Evolutionary conservation across 106 monocot species (phyloP), one percentile per base, ranked within the genome.

Genomic region (Hemerocallis citrina): DNA sequence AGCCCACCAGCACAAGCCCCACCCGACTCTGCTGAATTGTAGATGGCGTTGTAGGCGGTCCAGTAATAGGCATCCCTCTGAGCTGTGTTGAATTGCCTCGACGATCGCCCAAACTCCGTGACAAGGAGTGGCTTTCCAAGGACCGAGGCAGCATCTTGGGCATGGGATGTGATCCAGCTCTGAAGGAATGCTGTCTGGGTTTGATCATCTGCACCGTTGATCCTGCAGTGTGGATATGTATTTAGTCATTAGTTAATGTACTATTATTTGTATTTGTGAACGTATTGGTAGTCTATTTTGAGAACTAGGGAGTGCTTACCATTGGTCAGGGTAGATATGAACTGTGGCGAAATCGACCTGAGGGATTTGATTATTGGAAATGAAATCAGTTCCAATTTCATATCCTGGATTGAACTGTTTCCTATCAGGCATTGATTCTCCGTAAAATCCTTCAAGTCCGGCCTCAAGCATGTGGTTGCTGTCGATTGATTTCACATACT

Each of bases 271-370:
- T n/a, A n/a, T n/a, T n/a, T n/a, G n/a, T n/a, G n/a, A n/a, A n/a
- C n/a, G n/a, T 4, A 46, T 19, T 12, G 11, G 46, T 16, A 52
- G 12, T 27, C 4, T 15, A 35, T 1, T 17, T 0, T 21, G 23
- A 21, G 3, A 20, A 15, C 29, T 30, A 4, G 7, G 3, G 15
- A 15, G 4, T 17, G 50, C 32, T 64, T 82, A 82, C 86, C 86
- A 86, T 49, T 82, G 81, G 56, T 86, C 86, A 17, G 86, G 86
- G 58, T 86, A 86, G 37, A 80, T 72, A 30, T 85, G 85, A 57
- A 85, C 77, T 35, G 85, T 85, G 36, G 85, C 65, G 41, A 86
- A 86, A 71, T 86, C 81, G 24, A 86, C 63, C 0, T 43, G 64
- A 17, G 60, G 43, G 35, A 75, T 61, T 28, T 66, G 68, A 25